A percentile compares a stretch with the other conserved stretches of the same genome.
Evolutionary conservation across 106 monocot species (phyloP).

Genomic region (Amphibolis antarctica): DNA sequence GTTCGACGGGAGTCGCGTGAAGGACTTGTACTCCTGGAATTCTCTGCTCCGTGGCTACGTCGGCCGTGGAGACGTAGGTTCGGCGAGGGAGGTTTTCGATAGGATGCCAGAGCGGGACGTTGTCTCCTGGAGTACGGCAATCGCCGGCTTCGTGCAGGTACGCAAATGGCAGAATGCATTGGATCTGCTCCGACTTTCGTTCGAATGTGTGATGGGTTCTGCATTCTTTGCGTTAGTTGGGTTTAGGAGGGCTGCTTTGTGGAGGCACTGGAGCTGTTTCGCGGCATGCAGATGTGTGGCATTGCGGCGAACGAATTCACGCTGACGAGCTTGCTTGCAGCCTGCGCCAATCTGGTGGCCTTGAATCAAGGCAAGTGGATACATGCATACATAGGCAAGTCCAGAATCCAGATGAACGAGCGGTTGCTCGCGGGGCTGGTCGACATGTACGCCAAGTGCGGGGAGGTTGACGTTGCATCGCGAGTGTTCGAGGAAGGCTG

Average conservation of each 20-base stretch:
- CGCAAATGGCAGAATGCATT: background rate
- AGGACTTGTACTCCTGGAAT: conserved; percentile 42
- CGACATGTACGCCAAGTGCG: conserved; percentile 58
- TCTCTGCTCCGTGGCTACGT: conserved; percentile 27
- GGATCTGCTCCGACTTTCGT: background rate
- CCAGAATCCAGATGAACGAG: conserved; percentile 27
- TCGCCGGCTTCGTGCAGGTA: conserved; percentile 43
- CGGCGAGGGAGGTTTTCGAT: conserved; percentile 27
- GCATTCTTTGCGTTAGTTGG: background rate
- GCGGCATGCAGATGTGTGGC: conserved; percentile 28
- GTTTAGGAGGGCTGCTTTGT: conserved; percentile 31
- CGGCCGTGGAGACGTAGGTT: conserved; percentile 10
- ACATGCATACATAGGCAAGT: conserved; percentile 32
- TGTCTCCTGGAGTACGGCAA: conserved; percentile 40
- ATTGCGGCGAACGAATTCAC: conserved; percentile 39
- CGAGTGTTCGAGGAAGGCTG: conserved; percentile 17
- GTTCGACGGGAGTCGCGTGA: conserved; percentile 17
- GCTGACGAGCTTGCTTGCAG: conserved; percentile 31
- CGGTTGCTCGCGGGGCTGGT: conserved; percentile 36
- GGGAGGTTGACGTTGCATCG: conserved; percentile 20
- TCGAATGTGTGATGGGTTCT: background rate
- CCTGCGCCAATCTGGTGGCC: conserved; percentile 40
- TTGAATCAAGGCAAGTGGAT: conserved; percentile 51
- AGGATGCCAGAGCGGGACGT: conserved; percentile 34
- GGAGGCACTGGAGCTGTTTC: conserved; percentile 39